Evolutionary conservation across 1,284 basidiomycete species (phyloP).

Genomic region (Moesziomyces antarcticus): DNA sequence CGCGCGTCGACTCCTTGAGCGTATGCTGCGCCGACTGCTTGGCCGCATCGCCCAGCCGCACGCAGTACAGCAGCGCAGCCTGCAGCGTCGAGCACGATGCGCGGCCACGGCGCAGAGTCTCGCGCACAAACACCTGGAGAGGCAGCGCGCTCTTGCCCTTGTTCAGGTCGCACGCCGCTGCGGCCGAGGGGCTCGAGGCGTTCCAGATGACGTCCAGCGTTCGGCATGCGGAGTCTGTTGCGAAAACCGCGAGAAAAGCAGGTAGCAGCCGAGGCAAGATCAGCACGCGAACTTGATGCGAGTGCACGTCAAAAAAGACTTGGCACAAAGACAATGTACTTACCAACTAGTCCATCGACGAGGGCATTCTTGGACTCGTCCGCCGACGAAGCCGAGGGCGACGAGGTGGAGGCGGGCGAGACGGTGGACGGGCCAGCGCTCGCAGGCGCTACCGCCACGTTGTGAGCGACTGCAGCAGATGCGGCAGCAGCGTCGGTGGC

Average conservation of each 20-base stretch:
- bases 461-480: neutral
- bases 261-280: slow-evolving; percentile 3
- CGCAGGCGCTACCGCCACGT: no score
- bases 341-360: slow-evolving; percentile 58
- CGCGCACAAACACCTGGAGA: slow-evolving; percentile 62
- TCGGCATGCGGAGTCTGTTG: slow-evolving; percentile 40
- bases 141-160: slow-evolving; percentile 53
- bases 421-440: slow-evolving; percentile 12
- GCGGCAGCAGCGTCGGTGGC: no score
- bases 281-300: slow-evolving; percentile 2
- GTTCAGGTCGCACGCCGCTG: slow-evolving; percentile 36
- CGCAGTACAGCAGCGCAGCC: slow-evolving; percentile 63
- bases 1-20: slow-evolving; percentile 25
- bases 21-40: slow-evolving; percentile 17
- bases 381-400: slow-evolving; percentile 20
- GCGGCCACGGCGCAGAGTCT: slow-evolving; percentile 63
- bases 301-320: neutral
- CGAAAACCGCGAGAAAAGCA: neutral
- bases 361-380: slow-evolving; percentile 40
- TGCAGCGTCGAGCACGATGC: slow-evolving; percentile 65
- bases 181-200: slow-evolving; percentile 24
- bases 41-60: slow-evolving; percentile 48
- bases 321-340: slow-evolving; percentile 21
- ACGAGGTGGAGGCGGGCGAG: slow-evolving; percentile 28
- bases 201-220: slow-evolving; percentile 55